Conservation (phyloP, 1,284 basidiomycete genomes). For the Mycena sp. region DNA sequence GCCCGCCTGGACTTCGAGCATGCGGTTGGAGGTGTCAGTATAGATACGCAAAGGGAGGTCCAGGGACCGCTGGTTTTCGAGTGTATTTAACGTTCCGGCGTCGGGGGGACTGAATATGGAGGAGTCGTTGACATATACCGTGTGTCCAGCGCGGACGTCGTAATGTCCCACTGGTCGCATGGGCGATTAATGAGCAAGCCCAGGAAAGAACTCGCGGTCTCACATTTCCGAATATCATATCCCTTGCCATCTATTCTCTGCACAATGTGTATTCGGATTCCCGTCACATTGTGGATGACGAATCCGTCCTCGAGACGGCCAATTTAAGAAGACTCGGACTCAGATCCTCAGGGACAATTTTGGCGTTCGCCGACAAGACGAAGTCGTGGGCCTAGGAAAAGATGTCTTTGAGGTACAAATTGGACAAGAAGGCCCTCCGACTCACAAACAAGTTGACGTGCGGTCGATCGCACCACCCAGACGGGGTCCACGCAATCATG, state of each 20-base stretch:
- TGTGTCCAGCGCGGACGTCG: constrained; percentile 79
- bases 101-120: constrained; percentile 53
- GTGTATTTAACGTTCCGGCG: constrained; percentile 33
- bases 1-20: constrained; percentile 47
- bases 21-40: constrained; percentile 57
- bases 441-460: constrained; percentile 77
- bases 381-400: constrained; percentile 76
- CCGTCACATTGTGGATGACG: constrained; percentile 79
- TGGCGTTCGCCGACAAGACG: constrained; percentile 71
- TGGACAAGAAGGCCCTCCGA: constrained; percentile 28
- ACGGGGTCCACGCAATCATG: constrained; percentile 64
- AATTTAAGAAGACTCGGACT: constrained; percentile 77
- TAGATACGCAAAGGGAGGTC: constrained; percentile 70
- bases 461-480: constrained; percentile 81
- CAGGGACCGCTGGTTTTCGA: constrained; percentile 38
- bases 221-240: constrained; percentile 86
- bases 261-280: constrained; percentile 80
- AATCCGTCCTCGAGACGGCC: constrained; percentile 71
- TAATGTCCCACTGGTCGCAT: constrained; percentile 90
- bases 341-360: constrained; percentile 68
- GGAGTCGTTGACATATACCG: constrained; percentile 84
- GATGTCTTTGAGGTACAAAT: neutral
- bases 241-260: constrained; percentile 81
- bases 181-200: constrained; percentile 17
- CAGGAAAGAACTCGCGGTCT: constrained; percentile 37